Conservation (phyloP, 2,329 filamentous ascomycete species). For the Malbranchea cinnamomea region DNA sequence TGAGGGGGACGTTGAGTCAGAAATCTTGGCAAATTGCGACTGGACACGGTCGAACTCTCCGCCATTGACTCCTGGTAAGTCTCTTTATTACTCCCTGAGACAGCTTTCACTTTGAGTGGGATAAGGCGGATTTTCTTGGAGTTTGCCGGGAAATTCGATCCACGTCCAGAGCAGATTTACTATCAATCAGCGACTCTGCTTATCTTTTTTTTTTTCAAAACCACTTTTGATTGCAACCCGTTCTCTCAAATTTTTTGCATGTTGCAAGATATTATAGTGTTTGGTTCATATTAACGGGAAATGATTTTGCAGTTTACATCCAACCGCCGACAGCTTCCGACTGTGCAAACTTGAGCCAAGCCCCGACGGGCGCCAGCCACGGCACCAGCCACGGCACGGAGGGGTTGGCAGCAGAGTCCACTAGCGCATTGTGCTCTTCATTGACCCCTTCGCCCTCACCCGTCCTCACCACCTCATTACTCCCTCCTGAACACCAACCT, state of each 20-base stretch:
- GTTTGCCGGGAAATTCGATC: conserved; percentile 2
- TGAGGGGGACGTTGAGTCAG: conserved; percentile 54
- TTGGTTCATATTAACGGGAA: conserved; percentile 1
- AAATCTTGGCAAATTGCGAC: conserved; percentile 58
- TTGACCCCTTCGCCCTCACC: conserved; percentile 77
- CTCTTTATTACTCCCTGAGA: conserved; percentile 5
- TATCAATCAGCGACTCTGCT: too few species aligned
- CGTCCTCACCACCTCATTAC: conserved; percentile 51
- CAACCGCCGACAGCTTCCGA: conserved; percentile 50
- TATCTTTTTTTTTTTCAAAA: too few species aligned
- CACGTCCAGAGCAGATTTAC: too few species aligned
- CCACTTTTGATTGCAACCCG: too few species aligned
- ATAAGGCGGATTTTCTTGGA: conserved; percentile 2
- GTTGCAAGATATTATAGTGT: too few species aligned
- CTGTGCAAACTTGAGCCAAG: conserved; percentile 1
- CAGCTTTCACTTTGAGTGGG: conserved; percentile 1
- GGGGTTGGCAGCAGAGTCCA: conserved; percentile 36
- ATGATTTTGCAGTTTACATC: conserved; percentile 41
- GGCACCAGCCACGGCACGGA: conserved; percentile 34
- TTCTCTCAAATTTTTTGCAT: too few species aligned
- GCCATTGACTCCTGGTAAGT: conserved; percentile 81
- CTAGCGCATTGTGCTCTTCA: conserved; percentile 57
- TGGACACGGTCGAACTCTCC: conserved; percentile 68
- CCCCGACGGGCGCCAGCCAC: conserved; percentile 6
- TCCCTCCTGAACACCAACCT: conserved; percentile 42